Evolutionary conservation across 192 early-diverging fungal genomes (phyloP), one percentile per base, ranked within the genome.

Genomic region (Coemansia biformis): DNA sequence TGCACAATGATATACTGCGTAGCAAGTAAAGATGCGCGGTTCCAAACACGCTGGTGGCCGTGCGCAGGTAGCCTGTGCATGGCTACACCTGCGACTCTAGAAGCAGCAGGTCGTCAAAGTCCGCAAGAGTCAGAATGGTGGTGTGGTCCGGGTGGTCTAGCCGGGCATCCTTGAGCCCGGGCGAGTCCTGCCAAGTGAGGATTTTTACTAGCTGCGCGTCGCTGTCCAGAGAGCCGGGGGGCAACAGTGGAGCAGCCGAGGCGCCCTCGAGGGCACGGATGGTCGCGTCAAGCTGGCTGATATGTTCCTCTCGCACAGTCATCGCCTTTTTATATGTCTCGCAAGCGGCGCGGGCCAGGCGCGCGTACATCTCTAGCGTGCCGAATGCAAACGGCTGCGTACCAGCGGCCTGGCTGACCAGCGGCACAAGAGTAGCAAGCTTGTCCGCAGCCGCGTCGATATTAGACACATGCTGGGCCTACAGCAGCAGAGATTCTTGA

Each of bases 181-280:
- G 66, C 19, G 59, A 51, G 38, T 60, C 44, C 15, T 50, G 49
- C 66, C 66, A 68, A 3, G 33, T 22, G 18, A 59, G 51, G 6
- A 68, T 48, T 2, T 46, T 48, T 11, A 53, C 54, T 10, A 68
- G 41, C 17, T 68, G 66, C 40, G 28, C 39, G n/a, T 68, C 58
- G 31, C 54, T 68, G 21, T 68, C 66, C 19, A 68, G 46, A 0
- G 57, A 31, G 16, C 30, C 43, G 6, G 31, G 13, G 0, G 56
- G 53, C 24, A 33, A 32, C 4, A 6, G 24, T 6, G 24, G 2
- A 26, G 21, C 41, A 12, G 26, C 50, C 0, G 41, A 29, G 11
- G 32, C 34, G n/a, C 55, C 48, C 26, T 48, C 47, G 33, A 69
- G 43, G 5, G 28, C 22, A 12, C 44, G 21, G 10, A 69, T 38